Percentiles rank a stretch among this genome's conserved stretches.
Conservation (phyloP, 1,284 basidiomycete species). For the Cryptococcus wingfieldii region DNA sequence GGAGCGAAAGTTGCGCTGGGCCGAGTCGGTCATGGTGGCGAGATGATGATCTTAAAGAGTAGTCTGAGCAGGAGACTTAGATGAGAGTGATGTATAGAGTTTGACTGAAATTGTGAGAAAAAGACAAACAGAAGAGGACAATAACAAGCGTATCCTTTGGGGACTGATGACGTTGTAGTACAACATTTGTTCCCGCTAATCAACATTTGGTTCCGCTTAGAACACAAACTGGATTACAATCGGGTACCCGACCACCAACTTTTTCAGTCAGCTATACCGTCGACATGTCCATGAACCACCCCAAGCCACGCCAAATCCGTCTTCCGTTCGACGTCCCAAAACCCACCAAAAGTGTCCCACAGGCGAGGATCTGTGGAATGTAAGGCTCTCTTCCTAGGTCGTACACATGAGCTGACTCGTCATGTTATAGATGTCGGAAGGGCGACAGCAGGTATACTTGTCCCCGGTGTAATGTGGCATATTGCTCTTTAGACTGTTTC, state of each 20-base stretch:
- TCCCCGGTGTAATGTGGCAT: constrained; percentile 47
- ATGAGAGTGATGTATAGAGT: too few relatives aligned
- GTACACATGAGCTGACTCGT: neutral
- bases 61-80: neutral
- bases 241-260: too few relatives aligned
- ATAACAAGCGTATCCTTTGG: too few relatives aligned
- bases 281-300: constrained; percentile 49
- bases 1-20: constrained; percentile 42
- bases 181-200: too few relatives aligned
- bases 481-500: constrained; percentile 48
- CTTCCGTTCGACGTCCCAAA: constrained; percentile 42
- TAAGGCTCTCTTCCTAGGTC: constrained; percentile 14
- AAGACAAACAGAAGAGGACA: too few relatives aligned
- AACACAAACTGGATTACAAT: too few relatives aligned
- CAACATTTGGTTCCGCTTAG: too few relatives aligned
- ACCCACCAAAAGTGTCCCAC: constrained; percentile 24
- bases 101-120: too few relatives aligned
- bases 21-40: constrained; percentile 23
- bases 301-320: constrained; percentile 40
- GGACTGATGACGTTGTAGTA: too few relatives aligned
- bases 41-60: neutral
- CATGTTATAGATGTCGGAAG: constrained; percentile 37
- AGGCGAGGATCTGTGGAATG: constrained; percentile 37
- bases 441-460: constrained; percentile 45
- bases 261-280: too few relatives aligned